These are phyloP conservation scores for Cystofilobasidium bisporidii DNA, from an alignment of 768 basidiomycete genomes.

Conservation along the genomic window DNA sequence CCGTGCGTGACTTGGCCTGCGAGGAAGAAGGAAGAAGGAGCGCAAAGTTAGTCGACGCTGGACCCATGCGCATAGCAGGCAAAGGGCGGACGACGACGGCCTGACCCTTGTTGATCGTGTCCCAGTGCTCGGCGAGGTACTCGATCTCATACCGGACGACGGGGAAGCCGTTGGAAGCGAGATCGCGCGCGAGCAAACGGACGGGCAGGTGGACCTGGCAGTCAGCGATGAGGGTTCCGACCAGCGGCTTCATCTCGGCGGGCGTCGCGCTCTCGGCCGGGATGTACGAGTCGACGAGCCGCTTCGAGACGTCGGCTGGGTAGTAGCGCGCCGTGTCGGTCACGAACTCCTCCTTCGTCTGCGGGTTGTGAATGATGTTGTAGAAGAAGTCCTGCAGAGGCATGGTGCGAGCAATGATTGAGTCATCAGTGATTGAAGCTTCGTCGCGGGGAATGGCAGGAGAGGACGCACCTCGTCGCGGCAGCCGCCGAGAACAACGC, in stretches of 20 bases:
- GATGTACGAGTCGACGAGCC: slow-evolving; percentile 46
- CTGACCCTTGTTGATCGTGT: background rate
- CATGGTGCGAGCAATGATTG: background rate
- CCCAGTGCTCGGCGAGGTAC: slow-evolving; percentile 20
- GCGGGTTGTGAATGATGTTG: slow-evolving; percentile 57
- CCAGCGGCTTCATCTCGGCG: slow-evolving; percentile 46
- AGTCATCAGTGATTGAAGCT: background rate
- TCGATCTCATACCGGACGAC: slow-evolving; percentile 50
- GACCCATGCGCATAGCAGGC: background rate
- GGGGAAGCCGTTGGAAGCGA: slow-evolving; percentile 52
- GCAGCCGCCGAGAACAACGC: slow-evolving; percentile 23
- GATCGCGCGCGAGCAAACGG: slow-evolving; percentile 54
- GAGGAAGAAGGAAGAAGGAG: background rate
- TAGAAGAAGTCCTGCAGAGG: slow-evolving; percentile 58
- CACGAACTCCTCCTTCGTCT: slow-evolving; percentile 47
- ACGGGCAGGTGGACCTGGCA: slow-evolving; percentile 54
- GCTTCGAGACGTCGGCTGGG: slow-evolving; percentile 45
- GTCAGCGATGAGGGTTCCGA: slow-evolving; percentile 43
- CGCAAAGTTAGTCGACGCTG: no score
- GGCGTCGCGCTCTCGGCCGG: slow-evolving; percentile 43
- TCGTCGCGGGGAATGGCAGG: background rate
- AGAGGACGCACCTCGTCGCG: slow-evolving; percentile 13
- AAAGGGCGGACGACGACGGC: background rate
- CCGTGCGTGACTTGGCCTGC: slow-evolving; percentile 63
- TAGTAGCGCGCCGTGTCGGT: slow-evolving; percentile 57